Evolutionary conservation across 768 basidiomycete species (phyloP), one percentile per base, ranked within the genome.

Genomic region (Xerocomellus intermedius): DNA sequence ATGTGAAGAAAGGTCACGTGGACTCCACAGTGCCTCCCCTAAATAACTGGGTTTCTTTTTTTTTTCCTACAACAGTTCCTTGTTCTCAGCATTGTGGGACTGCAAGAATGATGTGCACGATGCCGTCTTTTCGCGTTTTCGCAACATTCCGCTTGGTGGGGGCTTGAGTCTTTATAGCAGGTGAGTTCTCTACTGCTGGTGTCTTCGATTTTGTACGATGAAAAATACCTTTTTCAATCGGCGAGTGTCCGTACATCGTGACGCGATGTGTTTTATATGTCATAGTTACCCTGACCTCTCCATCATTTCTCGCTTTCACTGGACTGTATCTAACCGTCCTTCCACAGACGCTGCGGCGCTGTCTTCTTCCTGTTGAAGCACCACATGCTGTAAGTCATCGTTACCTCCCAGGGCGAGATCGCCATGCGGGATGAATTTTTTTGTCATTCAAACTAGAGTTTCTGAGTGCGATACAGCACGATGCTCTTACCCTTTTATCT

Each of bases 251-350:
- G 68, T 69, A 35, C 69, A 61, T 74, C 64, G 67, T 75, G 77
- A 70, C 66, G 72, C 82, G 59, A 78, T 83, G 87, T 77, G 69
- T 69, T 69, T 69, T 77, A 79, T 77, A 81, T 87, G 89, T 91
- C 89, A 91, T 91, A 89, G 89, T 90, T 90, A 91, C 89, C 86
- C 89, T 90, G 89, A 91, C 82, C 21, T 78, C 75, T 81, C 79
- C 73, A 16, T 30, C n/a, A n/a, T 0, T 63, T 56, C 30, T 37
- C 36, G 8, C 35, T 8, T 50, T 35, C 41, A 37, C 13, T 35
- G 13, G 33, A 24, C 21, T 22, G 6, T 42, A 17, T 45, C 60
- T 69, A 3, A 70, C 50, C 9, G 9, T 32, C 10, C 5, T 32
- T 48, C 38, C 3, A 30, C 13, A 70, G 60, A 43, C 19, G 24